phyloP scores from a whole-genome alignment of 2,329 filamentous ascomycete genomes.

The Penicillium sp. region DNA sequence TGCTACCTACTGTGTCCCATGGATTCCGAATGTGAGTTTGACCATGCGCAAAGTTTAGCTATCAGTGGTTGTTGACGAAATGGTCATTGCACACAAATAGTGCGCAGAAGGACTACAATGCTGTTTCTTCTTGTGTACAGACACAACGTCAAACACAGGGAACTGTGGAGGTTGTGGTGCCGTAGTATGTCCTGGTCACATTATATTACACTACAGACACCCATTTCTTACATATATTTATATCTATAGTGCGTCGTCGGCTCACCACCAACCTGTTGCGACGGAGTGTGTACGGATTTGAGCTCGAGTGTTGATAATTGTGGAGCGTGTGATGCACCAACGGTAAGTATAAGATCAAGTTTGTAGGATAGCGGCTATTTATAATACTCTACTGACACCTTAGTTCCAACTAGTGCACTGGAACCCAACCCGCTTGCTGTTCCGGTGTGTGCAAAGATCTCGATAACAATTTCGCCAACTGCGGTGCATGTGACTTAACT shows the following conservation, averaged over 20 bases:
- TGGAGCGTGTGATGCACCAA: not conserved
- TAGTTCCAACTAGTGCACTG: slow-evolving; percentile 9
- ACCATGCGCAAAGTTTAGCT: not conserved
- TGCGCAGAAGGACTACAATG: not conserved
- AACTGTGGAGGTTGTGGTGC: slow-evolving; percentile 4
- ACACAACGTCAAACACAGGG: not conserved
- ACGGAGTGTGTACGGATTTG: slow-evolving; percentile 4
- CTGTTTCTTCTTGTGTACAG: slow-evolving; percentile 5
- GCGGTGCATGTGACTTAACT: slow-evolving; percentile 1
- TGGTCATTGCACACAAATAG: not conserved
- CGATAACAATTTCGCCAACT: slow-evolving; percentile 6
- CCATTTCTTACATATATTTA: not conserved
- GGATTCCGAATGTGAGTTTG: not conserved
- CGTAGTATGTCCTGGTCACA: not conserved
- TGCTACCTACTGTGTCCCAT: not conserved
- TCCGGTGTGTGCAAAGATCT: slow-evolving; percentile 16
- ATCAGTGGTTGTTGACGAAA: not conserved
- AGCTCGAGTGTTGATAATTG: not conserved
- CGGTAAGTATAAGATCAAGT: not conserved
- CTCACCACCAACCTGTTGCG: not conserved
- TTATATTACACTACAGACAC: not conserved
- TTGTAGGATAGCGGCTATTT: not conserved
- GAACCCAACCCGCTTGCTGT: slow-evolving; percentile 16
- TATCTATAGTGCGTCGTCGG: not conserved
- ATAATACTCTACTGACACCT: not conserved